Base-by-base conservation (phyloP, 2,329 filamentous ascomycete genomes). In the Penicillium carneum region DNA sequence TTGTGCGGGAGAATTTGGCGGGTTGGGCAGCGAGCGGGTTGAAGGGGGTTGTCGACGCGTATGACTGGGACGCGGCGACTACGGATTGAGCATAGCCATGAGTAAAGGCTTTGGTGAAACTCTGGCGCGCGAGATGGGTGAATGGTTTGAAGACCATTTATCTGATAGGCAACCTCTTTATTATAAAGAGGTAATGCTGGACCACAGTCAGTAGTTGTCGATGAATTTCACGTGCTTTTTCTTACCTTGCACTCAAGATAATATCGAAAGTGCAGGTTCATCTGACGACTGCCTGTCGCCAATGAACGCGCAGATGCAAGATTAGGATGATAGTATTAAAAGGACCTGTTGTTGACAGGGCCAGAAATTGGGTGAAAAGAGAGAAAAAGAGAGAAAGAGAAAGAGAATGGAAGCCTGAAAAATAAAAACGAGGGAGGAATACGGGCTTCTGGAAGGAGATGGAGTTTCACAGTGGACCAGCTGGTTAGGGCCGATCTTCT, bases 71-170 rank as follows among this genome's bases (percentile, higher is more conserved):
- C 73, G 93, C 94, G 75, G 95, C 95, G 82, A 99, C 93, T 81
- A 98, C 90, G 66, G 93, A 97, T 80, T 98, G 94, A 72, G 93
- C 93, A 86, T 97, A 98, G 82, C 94, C 94, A 87, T 98, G 92
- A 79, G 92, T 94, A 80, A 98, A 90, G 75, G 93, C 93, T 84
- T 98, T 98, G 77, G 92, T 89, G 82, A 97, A 90, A 90, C 92
- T 93, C 86, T 94, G 91, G 85, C 95, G 94, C 88, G 96, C 92
- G 85, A 98, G 91, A 84, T 88, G 85, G 75, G 87, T 86, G 74
- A 88, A 88, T 72, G 83, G 82, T 81, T 90, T 90, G 78, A 87
- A 84, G 71, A 84, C 83, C 94, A 97, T 98, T 96, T 96, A 97
- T 91, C 86, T 87, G 79, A 86, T 83, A 77, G 81, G 81, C 67